Percentiles rank a stretch among this genome's conserved stretches.
Conservation (phyloP, 78 protist genomes). For the Speleostelium caveatum region DNA sequence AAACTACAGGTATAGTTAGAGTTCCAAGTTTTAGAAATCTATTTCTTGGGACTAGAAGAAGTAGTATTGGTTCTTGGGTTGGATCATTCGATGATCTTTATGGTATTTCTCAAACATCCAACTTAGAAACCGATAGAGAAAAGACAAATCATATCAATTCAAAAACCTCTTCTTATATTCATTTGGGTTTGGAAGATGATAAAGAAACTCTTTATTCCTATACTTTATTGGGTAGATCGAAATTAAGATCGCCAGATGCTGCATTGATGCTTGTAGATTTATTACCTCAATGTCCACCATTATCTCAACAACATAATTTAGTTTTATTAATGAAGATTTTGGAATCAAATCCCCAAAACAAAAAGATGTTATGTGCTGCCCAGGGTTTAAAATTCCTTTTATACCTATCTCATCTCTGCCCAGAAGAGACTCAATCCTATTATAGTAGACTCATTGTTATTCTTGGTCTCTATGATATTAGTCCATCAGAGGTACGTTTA, state of each 20-base stretch:
- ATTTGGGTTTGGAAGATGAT: constrained; percentile 43
- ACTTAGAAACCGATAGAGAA: no score
- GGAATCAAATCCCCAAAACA: constrained; percentile 73
- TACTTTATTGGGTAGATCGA: constrained; percentile 47
- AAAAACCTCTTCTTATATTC: constrained; percentile 20
- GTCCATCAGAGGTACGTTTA: constrained; percentile 50
- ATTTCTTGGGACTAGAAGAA: constrained; percentile 56
- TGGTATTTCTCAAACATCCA: neutral
- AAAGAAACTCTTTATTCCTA: constrained; percentile 67
- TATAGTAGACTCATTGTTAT: constrained; percentile 59
- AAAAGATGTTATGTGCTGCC: constrained; percentile 63
- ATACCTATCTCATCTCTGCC: constrained; percentile 62
- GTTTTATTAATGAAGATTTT: constrained; percentile 57
- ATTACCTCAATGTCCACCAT: constrained; percentile 45
- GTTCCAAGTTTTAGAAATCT: constrained; percentile 65
- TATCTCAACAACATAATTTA: constrained; percentile 42
- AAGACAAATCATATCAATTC: neutral
- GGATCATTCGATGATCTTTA: constrained; percentile 72
- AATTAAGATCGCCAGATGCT: constrained; percentile 64
- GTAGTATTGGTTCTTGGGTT: constrained; percentile 79
- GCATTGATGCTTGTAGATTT: constrained; percentile 67
- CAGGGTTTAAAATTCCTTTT: constrained; percentile 63
- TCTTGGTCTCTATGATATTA: constrained; percentile 70
- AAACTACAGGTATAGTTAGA: constrained; percentile 41
- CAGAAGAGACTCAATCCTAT: constrained; percentile 72